Base-by-base conservation (phyloP, 768 basidiomycete genomes). In the Suillus lakei region DNA sequence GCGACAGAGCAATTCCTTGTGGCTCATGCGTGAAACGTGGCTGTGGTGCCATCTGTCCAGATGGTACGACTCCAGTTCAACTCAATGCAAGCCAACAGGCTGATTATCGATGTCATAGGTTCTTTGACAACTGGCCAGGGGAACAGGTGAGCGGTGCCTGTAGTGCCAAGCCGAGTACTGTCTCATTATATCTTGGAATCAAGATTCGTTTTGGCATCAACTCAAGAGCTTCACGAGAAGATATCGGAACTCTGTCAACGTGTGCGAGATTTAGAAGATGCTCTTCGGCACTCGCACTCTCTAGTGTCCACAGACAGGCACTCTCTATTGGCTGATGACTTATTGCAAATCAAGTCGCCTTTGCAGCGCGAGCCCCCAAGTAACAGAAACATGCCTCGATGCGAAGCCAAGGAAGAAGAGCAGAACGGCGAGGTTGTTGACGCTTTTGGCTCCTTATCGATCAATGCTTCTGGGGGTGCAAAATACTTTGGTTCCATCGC, bases 81-180 rank as follows among this genome's bases (percentile, higher is more conserved):
- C 23, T 66, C 62, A 51, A 61, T 41, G 23, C 39, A 64, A 66
- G 64, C 61, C 64, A 67, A 59, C 70, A 63, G 66, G 65, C 66
- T 71, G 60, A 71, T 72, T 61, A 60, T 60, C 36, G 53, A 65
- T 53, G 28, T 38, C 16, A 34, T 81, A 91, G 91, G 91, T 60
- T 91, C 91, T 13, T 79, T 93, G 53, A 92, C 91, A 12, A 93
- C 92, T 55, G 92, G 92, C 9, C 89, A 92, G 76, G 92, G 91
- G 18, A 92, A 92, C 81, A 86, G 90, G 91, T 90, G 69, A 56
- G 79, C 71, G 36, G 67, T 61, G 39, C 32, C 23, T 38, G 2
- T 44, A 0, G 58, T 58, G 60, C 30, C 18, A 0, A 23, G 60
- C 26, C 51, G 4, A 46, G 50, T 32, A 41, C 55, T 28, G 15